These are phyloP conservation scores for Candida morakotiae DNA, from an alignment of 805 yeast genomes.

Conservation along the genomic window DNA sequence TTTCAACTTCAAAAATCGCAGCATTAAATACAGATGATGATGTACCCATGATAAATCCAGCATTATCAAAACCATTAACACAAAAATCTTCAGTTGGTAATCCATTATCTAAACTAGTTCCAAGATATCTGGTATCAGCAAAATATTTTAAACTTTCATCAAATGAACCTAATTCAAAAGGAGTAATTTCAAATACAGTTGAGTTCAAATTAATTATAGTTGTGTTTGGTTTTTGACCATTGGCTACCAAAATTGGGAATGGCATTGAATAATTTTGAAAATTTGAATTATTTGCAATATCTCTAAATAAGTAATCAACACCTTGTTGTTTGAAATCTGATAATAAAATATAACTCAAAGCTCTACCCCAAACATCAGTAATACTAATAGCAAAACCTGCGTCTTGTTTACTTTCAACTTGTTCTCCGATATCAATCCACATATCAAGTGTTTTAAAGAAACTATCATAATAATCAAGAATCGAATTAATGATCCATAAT, in stretches of 20 bases:
- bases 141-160: conserved; percentile 31
- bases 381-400: conserved; percentile 31
- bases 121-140: conserved; percentile 63
- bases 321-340: conserved; percentile 1
- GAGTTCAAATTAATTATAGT: conserved; percentile 56
- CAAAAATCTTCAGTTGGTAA: conserved; percentile 44
- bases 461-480: conserved; percentile 61
- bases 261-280: conserved; percentile 37
- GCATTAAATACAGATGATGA: conserved; percentile 79
- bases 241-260: conserved; percentile 36
- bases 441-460: conserved; percentile 54
- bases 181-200: conserved; percentile 45
- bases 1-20: conserved; percentile 52
- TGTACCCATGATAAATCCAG: conserved; percentile 79
- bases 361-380: conserved; percentile 37
- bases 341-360: conserved; percentile 16
- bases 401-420: conserved; percentile 17
- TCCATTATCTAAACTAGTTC: conserved; percentile 63
- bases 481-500: conserved; percentile 48
- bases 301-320: neutral
- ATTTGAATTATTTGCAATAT: conserved; percentile 17
- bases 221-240: conserved; percentile 61
- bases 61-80: conserved; percentile 70
- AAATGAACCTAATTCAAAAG: conserved; percentile 40
- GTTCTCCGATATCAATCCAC: conserved; percentile 22